These are phyloP conservation scores for Kluyveromyces wickerhamii DNA, from an alignment of 805 yeast genomes.

Conservation along the genomic window DNA sequence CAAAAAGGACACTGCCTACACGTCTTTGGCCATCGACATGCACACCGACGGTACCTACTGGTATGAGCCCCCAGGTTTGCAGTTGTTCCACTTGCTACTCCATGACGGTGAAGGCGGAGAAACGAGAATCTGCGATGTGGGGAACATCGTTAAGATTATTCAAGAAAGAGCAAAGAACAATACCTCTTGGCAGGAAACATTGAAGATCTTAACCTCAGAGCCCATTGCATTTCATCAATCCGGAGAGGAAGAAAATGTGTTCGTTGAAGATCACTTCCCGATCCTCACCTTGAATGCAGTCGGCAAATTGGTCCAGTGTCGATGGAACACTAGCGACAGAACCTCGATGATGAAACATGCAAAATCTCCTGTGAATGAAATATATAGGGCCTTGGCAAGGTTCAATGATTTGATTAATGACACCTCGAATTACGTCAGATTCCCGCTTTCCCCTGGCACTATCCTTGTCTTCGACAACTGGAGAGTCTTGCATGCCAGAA, in stretches of 20 bases:
- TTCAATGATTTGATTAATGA: conserved; percentile 49
- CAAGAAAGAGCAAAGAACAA: conserved; percentile 41
- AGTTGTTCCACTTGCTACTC: conserved; percentile 53
- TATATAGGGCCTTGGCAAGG: conserved; percentile 49
- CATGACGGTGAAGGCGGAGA: conserved; percentile 65
- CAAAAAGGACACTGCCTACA: conserved; percentile 64
- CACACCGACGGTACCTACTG: conserved; percentile 75
- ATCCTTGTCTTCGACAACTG: conserved; percentile 64
- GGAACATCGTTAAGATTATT: conserved; percentile 48
- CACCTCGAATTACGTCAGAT: conserved; percentile 42
- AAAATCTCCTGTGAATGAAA: conserved; percentile 32
- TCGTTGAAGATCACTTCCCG: conserved; percentile 47
- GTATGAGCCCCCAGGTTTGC: conserved; percentile 66
- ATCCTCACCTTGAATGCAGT: conserved; percentile 44
- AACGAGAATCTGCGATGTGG: conserved; percentile 60
- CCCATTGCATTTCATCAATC: conserved; percentile 68
- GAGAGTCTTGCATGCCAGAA: conserved; percentile 63
- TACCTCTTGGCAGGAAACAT: conserved; percentile 17
- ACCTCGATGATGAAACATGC: conserved; percentile 50
- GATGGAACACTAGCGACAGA: conserved; percentile 69
- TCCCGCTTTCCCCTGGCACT: conserved; percentile 56
- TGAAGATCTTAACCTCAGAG: conserved; percentile 38
- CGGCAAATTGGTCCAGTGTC: conserved; percentile 50
- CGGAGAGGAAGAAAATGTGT: conserved; percentile 59
- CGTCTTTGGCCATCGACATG: conserved; percentile 52